phyloP scores from a whole-genome alignment of 163 green algal genomes.

The Scenedesmus sp. region DNA sequence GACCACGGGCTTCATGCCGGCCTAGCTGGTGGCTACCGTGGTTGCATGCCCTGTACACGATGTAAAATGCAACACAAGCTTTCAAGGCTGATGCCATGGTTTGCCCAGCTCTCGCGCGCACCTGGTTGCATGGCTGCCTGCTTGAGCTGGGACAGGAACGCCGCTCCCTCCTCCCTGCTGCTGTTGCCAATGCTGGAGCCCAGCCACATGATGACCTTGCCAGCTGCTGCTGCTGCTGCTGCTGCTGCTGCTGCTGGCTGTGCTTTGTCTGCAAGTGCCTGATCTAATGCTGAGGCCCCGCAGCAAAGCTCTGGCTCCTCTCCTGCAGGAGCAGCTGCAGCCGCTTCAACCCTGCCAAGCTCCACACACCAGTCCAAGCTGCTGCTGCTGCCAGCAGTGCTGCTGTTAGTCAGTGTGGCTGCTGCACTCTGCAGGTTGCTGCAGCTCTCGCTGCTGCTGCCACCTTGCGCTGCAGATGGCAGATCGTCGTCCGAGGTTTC shows the following conservation, averaged over 20 bases:
- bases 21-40: too few species aligned
- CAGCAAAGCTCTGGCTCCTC: background rate
- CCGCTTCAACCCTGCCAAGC: background rate
- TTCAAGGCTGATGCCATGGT: background rate
- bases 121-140: slow-evolving; percentile 39
- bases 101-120: background rate
- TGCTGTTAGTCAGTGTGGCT: background rate
- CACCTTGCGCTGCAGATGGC: background rate
- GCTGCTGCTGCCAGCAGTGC: background rate
- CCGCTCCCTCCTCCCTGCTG: background rate
- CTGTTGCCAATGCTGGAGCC: slow-evolving; percentile 46
- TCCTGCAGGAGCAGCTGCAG: background rate
- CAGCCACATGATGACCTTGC: slow-evolving; percentile 45
- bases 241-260: background rate
- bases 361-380: background rate
- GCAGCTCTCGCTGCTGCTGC: background rate
- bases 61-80: too few species aligned
- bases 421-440: background rate
- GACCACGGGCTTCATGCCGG: too few species aligned
- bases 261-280: background rate
- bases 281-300: background rate
- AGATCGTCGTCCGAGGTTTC: background rate
- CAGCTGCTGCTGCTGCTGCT: background rate
- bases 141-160: slow-evolving; percentile 5
- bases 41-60: too few species aligned